Conservation (phyloP, 345 rosid genomes). For the Clausena lansium region DNA sequence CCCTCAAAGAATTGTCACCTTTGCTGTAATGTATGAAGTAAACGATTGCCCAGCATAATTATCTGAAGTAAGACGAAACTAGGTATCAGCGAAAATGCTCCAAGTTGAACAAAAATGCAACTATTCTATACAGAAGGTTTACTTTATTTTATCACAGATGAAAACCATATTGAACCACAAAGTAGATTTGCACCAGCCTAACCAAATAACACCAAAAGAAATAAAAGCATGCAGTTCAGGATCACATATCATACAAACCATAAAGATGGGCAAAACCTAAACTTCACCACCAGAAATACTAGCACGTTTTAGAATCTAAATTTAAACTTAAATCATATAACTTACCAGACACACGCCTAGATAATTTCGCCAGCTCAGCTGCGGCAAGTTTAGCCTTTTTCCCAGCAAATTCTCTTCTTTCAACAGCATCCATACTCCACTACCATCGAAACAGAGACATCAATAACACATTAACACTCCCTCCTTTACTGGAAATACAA, state of each 20-base stretch:
- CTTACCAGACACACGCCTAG: constrained; percentile 74
- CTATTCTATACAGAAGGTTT: not conserved
- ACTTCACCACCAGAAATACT: not conserved
- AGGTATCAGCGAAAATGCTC: not conserved
- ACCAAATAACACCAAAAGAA: not conserved
- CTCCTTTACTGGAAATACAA: not conserved
- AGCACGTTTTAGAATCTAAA: not conserved
- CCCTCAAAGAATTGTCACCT: constrained; percentile 43
- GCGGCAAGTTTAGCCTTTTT: constrained; percentile 93
- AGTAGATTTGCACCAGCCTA: not conserved
- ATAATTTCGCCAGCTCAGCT: constrained; percentile 83
- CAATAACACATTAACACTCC: not conserved
- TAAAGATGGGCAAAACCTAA: not conserved
- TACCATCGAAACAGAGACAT: constrained; percentile 14
- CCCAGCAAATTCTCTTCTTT: constrained; percentile 80
- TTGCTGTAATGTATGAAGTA: constrained; percentile 71
- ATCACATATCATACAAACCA: not conserved
- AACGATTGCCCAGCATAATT: constrained; percentile 71
- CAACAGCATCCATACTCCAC: constrained; percentile 84
- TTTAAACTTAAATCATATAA: constrained; percentile 5
- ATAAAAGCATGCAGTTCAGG: not conserved
- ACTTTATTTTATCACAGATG: not conserved
- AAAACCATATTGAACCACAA: not conserved
- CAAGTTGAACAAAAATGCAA: not conserved
- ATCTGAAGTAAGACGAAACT: constrained; percentile 41